These are phyloP conservation scores for Thalia dealbata DNA, from an alignment of 176 grass and related monocot genomes.

Conservation along the genomic window DNA sequence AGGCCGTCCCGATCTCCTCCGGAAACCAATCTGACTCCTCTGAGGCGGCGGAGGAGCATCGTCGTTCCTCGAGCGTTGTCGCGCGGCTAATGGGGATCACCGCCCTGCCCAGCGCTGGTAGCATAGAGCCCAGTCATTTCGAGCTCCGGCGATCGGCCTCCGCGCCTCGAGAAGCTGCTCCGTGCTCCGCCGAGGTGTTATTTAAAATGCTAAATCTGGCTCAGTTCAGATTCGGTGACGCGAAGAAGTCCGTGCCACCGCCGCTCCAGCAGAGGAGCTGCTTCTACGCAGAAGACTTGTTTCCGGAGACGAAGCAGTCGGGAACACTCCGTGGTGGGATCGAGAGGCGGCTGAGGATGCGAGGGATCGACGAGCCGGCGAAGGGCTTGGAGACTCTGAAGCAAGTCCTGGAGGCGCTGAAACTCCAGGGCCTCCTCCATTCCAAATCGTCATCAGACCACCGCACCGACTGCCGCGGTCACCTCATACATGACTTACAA, in stretches of 20 bases:
- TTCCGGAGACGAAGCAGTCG: slow-evolving; percentile 46
- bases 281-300: slow-evolving; percentile 63
- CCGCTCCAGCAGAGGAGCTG: slow-evolving; percentile 42
- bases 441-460: background rate
- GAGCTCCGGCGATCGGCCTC: slow-evolving; percentile 78
- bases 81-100: slow-evolving; percentile 86
- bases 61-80: slow-evolving; percentile 67
- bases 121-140: background rate
- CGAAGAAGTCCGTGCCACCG: background rate
- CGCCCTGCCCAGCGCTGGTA: slow-evolving; percentile 28
- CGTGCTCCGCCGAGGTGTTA: background rate
- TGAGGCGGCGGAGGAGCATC: slow-evolving; percentile 24
- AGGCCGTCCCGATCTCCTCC: background rate
- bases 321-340: slow-evolving; percentile 73
- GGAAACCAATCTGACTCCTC: slow-evolving; percentile 17
- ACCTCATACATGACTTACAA: slow-evolving; percentile 15
- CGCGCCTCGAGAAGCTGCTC: slow-evolving; percentile 26
- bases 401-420: slow-evolving; percentile 80
- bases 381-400: slow-evolving; percentile 79
- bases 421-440: slow-evolving; percentile 81
- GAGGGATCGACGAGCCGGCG: slow-evolving; percentile 68
- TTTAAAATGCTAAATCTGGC: background rate
- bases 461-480: slow-evolving; percentile 9
- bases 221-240: background rate
- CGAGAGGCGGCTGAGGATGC: slow-evolving; percentile 71